Conservation (phyloP, 1,284 basidiomycete genomes). For the Spongispora temasekensis region DNA sequence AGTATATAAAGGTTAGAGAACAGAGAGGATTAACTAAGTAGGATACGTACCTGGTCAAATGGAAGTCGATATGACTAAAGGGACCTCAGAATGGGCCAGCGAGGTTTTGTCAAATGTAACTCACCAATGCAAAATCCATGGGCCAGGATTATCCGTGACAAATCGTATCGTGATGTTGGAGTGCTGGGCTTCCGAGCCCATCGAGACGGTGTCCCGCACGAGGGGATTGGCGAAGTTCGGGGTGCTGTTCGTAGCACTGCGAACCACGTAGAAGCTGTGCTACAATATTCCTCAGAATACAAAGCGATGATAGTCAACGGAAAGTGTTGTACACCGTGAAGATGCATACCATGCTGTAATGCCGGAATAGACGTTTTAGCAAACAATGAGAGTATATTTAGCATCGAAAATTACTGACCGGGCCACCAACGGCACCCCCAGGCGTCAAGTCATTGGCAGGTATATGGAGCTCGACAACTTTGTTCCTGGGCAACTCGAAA, state of each 20-base stretch:
- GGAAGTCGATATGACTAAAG: conserved; percentile 34
- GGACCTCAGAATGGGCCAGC: not conserved
- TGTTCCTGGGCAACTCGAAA: conserved; percentile 46
- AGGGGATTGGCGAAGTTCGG: conserved; percentile 37
- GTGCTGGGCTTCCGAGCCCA: conserved; percentile 28
- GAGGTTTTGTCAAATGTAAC: not conserved
- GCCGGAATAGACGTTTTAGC: not conserved
- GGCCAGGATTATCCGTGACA: conserved; percentile 31
- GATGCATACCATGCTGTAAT: conserved; percentile 37
- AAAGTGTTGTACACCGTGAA: conserved; percentile 32
- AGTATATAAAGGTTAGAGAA: conserved; percentile 5
- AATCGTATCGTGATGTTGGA: conserved; percentile 36
- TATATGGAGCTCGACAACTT: conserved; percentile 46
- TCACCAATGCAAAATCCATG: conserved; percentile 38
- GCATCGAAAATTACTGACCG: conserved; percentile 33
- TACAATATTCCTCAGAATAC: conserved; percentile 11
- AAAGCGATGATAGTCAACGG: not conserved
- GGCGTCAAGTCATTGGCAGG: conserved; percentile 31
- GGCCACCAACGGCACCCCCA: conserved; percentile 35
- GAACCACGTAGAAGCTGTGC: conserved; percentile 45
- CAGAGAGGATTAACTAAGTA: not conserved
- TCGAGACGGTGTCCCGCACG: conserved; percentile 33
- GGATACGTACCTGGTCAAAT: conserved; percentile 26
- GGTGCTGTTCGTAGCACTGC: conserved; percentile 23
- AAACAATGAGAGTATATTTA: not conserved